phyloP scores from a whole-genome alignment of 768 basidiomycete species.

The Trametes punicea region DNA sequence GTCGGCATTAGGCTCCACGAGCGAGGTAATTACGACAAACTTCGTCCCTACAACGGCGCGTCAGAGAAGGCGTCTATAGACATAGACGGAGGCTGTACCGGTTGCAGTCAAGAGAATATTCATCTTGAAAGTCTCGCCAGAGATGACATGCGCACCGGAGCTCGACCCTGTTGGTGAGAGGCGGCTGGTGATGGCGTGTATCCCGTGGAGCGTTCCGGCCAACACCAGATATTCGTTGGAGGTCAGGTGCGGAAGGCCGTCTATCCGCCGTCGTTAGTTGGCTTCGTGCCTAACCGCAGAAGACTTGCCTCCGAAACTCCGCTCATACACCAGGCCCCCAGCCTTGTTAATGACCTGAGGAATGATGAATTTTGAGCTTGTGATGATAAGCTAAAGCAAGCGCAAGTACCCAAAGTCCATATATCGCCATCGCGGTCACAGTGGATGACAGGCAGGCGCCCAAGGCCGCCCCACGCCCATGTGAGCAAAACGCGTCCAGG shows the following conservation, averaged over 20 bases:
- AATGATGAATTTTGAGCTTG: not conserved
- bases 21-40: slow-evolving; percentile 87
- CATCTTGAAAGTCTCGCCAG: slow-evolving; percentile 94
- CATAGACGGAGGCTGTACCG: slow-evolving; percentile 44
- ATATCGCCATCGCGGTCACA: slow-evolving; percentile 61
- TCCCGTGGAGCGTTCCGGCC: slow-evolving; percentile 94
- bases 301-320: slow-evolving; percentile 81
- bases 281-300: not conserved
- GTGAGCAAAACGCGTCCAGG: slow-evolving; percentile 24
- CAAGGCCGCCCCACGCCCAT: slow-evolving; percentile 7
- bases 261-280: slow-evolving; percentile 38
- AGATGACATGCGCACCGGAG: slow-evolving; percentile 93
- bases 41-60: slow-evolving; percentile 68
- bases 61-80: not conserved
- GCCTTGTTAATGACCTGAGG: slow-evolving; percentile 94
- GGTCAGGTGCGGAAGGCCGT: slow-evolving; percentile 85
- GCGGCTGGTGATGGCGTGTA: slow-evolving; percentile 96
- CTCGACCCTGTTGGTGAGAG: slow-evolving; percentile 79
- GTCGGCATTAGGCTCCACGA: slow-evolving; percentile 68
- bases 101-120: slow-evolving; percentile 87
- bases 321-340: slow-evolving; percentile 92
- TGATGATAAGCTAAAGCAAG: slow-evolving; percentile 9
- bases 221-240: slow-evolving; percentile 95
- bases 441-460: not conserved
- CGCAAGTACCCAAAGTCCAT: slow-evolving; percentile 70